Evolutionary conservation across 495 filamentous ascomycete genomes (phyloP).

Genomic region (Hypomontagnella monticulosa): DNA sequence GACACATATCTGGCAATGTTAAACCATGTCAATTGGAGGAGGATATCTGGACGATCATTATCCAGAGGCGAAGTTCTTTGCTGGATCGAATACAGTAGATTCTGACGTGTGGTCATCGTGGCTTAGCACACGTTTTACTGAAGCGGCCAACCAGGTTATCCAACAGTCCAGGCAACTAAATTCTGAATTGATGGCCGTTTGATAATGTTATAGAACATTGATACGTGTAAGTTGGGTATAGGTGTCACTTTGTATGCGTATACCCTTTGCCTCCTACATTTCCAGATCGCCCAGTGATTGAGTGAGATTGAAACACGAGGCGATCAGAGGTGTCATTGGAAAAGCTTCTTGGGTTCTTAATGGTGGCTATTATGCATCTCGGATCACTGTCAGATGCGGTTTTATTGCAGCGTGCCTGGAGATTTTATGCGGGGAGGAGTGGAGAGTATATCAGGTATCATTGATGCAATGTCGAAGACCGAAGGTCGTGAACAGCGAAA

Average conservation of each 20-base stretch:
- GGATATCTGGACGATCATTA: too few relatives aligned
- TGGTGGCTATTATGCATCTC: constrained; percentile 29
- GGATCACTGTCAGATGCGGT: constrained; percentile 21
- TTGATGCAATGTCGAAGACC: neutral
- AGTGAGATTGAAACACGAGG: constrained; percentile 13
- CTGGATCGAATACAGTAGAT: constrained; percentile 11
- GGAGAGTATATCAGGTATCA: neutral
- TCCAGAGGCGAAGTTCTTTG: constrained; percentile 6
- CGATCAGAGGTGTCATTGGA: constrained; percentile 8
- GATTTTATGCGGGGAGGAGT: constrained; percentile 30
- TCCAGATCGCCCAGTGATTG: neutral
- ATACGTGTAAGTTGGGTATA: constrained; percentile 37
- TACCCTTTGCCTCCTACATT: neutral
- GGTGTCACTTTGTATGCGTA: constrained; percentile 10
- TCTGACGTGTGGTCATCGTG: constrained; percentile 27
- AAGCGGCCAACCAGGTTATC: neutral
- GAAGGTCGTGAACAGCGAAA: neutral
- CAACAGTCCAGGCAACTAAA: neutral
- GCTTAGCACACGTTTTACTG: constrained; percentile 18
- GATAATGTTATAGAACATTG: neutral
- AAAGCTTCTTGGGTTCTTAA: constrained; percentile 13
- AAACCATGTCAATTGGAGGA: constrained; percentile 6
- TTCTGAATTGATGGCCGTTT: neutral
- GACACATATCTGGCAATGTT: constrained; percentile 17
- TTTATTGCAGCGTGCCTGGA: constrained; percentile 30